Conservation (phyloP, 1,284 basidiomycete genomes). For the Earliella scabrosa region DNA sequence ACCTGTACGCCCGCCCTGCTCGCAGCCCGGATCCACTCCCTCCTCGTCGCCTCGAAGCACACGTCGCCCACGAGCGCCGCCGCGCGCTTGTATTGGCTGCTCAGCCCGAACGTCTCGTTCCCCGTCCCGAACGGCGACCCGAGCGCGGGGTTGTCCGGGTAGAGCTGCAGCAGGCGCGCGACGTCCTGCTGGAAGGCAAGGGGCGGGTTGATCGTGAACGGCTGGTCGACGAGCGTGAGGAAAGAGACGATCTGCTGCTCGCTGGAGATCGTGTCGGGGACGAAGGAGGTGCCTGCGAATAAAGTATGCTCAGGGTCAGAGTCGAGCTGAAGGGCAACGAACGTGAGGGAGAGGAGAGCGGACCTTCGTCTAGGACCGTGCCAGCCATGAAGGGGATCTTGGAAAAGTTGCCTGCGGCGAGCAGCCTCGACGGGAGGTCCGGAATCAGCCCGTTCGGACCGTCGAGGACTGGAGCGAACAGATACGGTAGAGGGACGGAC, state of each 20-base stretch:
- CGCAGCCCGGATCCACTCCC: slow-evolving; percentile 45
- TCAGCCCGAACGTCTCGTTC: slow-evolving; percentile 52
- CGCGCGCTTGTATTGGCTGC: slow-evolving; percentile 46
- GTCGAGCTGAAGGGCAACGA: too few species aligned
- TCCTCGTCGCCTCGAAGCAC: slow-evolving; percentile 44
- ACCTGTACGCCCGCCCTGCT: slow-evolving; percentile 44
- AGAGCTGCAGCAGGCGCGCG: slow-evolving; percentile 34
- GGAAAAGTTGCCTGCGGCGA: slow-evolving; percentile 18
- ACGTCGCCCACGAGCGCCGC: slow-evolving; percentile 50
- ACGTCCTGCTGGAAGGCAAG: slow-evolving; percentile 28
- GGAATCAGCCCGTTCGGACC: slow-evolving; percentile 17
- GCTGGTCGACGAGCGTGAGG: slow-evolving; percentile 18
- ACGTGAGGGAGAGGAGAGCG: too few species aligned
- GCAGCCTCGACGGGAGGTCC: slow-evolving; percentile 20
- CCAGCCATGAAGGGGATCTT: slow-evolving; percentile 25
- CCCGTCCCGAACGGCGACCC: slow-evolving; percentile 58
- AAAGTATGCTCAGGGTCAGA: too few species aligned
- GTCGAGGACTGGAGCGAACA: slow-evolving; percentile 22
- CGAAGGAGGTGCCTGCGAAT: neutral
- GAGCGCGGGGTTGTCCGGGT: slow-evolving; percentile 50
- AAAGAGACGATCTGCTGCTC: slow-evolving; percentile 32
- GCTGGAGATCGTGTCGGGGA: slow-evolving; percentile 16
- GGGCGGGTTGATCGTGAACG: slow-evolving; percentile 36
- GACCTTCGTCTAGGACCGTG: slow-evolving; percentile 21
- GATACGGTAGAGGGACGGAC: slow-evolving; percentile 5